Base-by-base conservation (phyloP, 345 rosid species). In the Heritiera fomes region DNA sequence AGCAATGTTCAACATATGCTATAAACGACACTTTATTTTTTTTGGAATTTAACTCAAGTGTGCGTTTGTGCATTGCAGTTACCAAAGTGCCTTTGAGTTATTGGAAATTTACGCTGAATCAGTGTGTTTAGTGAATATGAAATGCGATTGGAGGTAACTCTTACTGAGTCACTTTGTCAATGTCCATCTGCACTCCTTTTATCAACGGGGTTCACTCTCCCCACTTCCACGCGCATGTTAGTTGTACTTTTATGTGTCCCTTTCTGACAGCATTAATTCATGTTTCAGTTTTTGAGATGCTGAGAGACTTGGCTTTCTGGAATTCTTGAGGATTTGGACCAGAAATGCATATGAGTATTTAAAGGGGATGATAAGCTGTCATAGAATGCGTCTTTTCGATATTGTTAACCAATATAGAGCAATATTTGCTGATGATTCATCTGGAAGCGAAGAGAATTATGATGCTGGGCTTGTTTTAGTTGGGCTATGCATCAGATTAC, bases 401-500 rank as follows among this genome's bases (percentile, higher is more conserved):
- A 97, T 96, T 75, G 98, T 96, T 80, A 96, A 92, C 71, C 98
- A 96, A 84, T 94, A 96, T 79, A 88, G 99, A 75, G 98, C 98
- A 76, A 96, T 96, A 78, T 96, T 96, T 77, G 92, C 99, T 60
- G 98, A 96, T 82, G 99, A 96, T 85, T 91, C 98, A 20, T 96
- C 97, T 30, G 99, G 98, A 68, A 92, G 95, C 82, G 98, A 94
- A 87, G 97, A 96, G 87, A 91, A 92, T 81, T 92, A 88, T 66
- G 99, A 96, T 82, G 97, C 98, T 46, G 98, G 98, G 67, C 97
- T 94, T 86, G 91, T 96, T 79, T 91, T 82, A 92, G 97, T 82
- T 96, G 99, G 99, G 95, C 95, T 73, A 96, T 96, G 99, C 98
- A 96, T 90, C 99, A 96, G 84, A 89, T 96, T 75, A 94, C 97